Evolutionary conservation across 1,284 basidiomycete species (phyloP), one percentile per base, ranked within the genome.

Genomic region (Ustilago sp.): DNA sequence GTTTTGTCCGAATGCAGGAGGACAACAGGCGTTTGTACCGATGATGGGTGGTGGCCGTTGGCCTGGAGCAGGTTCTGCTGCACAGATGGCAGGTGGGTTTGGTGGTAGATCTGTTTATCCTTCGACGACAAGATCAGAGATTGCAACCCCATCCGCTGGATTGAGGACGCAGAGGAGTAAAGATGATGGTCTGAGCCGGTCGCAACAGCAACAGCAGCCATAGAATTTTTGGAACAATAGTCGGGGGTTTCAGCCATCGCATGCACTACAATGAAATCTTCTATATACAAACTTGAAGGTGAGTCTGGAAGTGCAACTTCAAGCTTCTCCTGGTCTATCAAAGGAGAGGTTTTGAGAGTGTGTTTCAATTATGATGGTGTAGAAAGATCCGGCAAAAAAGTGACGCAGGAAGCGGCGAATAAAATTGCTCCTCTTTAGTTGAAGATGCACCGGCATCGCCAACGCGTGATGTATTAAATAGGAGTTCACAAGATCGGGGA

Each of bases 91-190:
- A 31, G 58, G n/a, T 39, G 58, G 48, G 19, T 52, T 51, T 41
- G 47, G 39, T 9, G 59, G 38, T 9, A 58, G 68, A 32, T 54
- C 55, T 12, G 50, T 38, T 8, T 66, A 62, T 56, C 9, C 59
- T 1, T 38, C 55, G 32, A 59, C 51, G 32, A 59, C 59, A 1
- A 38, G 68, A 35, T 66, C 63, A 7, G 68, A 71, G 58, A 62
- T 71, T n/a, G 68, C 43, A n/a, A n/a, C 54, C 32, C 43, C 68
- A 15, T 35, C 48, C 0, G 34, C 39, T 0, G 47, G 32, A 43
- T 43, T 71, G 51, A 59, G 68, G 39, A 50, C 54, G 7, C 68
- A 71, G 15, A 59, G 63, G 17, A 71, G 59, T 41, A 55, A n/a
- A 11, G 68, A 66, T 11, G 43, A 52, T 31, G 63, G 59, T 17